Percentiles rank a stretch among this genome's conserved stretches.
These are phyloP conservation scores for Panaeolus cyanescens DNA, from an alignment of 768 basidiomycete genomes.

Conservation along the genomic window DNA sequence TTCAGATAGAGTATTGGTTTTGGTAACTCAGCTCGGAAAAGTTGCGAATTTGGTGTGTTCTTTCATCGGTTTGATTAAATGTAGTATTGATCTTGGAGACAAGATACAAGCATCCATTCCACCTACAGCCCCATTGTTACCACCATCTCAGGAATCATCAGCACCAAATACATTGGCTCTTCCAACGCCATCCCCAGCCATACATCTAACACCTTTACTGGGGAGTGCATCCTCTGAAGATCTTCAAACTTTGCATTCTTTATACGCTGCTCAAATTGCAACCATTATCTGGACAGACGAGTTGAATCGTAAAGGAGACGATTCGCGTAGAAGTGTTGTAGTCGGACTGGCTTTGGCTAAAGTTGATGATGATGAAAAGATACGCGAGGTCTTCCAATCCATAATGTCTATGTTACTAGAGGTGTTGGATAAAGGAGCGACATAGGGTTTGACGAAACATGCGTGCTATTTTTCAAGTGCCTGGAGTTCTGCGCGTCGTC, in stretches of 20 bases:
- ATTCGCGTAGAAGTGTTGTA: slow-evolving; percentile 60
- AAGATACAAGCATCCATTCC: slow-evolving; percentile 86
- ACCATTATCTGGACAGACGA: slow-evolving; percentile 76
- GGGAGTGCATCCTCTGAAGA: slow-evolving; percentile 74
- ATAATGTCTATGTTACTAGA: slow-evolving; percentile 48
- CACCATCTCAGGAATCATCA: slow-evolving; percentile 34
- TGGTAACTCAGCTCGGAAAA: slow-evolving; percentile 90
- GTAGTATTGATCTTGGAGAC: slow-evolving; percentile 10
- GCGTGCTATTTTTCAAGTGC: slow-evolving; percentile 48
- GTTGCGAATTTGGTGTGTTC: slow-evolving; percentile 77
- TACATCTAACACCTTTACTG: slow-evolving; percentile 76
- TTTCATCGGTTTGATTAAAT: background rate
- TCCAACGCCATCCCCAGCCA: slow-evolving; percentile 68
- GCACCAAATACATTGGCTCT: slow-evolving; percentile 38
- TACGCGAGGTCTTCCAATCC: slow-evolving; percentile 43
- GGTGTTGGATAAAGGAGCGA: background rate
- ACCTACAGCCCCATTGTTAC: slow-evolving; percentile 53
- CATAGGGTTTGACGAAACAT: background rate
- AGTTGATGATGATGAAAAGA: slow-evolving; percentile 25
- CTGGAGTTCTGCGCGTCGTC: slow-evolving; percentile 32
- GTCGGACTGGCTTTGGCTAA: slow-evolving; percentile 73
- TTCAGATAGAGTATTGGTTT: slow-evolving; percentile 79
- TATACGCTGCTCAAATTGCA: slow-evolving; percentile 87
- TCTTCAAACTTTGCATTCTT: slow-evolving; percentile 68
- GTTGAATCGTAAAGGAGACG: slow-evolving; percentile 34